phyloP scores from a whole-genome alignment of 352 stramenopile genomes.

The Poterioochromonas sp. region DNA sequence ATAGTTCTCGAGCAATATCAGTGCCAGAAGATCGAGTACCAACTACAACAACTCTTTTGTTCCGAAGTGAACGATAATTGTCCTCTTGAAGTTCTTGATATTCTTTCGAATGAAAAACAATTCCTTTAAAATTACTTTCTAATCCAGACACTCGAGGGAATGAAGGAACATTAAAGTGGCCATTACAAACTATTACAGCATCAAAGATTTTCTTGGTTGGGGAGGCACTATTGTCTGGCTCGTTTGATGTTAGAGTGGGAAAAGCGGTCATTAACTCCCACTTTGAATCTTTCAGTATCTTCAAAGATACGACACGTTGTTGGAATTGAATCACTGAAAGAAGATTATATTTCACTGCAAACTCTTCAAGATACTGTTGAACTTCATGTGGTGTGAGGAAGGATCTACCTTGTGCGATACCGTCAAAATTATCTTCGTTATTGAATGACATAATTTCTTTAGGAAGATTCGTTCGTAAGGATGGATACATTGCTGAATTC shows the following conservation, averaged over 20 bases:
- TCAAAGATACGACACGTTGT: conserved; percentile 25
- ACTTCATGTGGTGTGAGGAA: conserved; percentile 46
- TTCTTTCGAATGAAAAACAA: conserved; percentile 42
- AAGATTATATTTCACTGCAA: conserved; percentile 42
- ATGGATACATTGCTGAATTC: conserved; percentile 43
- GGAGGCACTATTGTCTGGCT: too few species aligned
- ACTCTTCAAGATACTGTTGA: conserved; percentile 46
- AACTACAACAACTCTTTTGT: conserved; percentile 47
- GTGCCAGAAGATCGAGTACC: conserved; percentile 46
- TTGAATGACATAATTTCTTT: conserved; percentile 50
- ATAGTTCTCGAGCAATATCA: conserved; percentile 50
- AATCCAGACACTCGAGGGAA: conserved; percentile 35
- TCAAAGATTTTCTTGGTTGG: too few species aligned
- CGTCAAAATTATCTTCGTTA: conserved; percentile 43
- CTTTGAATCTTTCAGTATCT: not conserved
- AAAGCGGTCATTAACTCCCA: conserved; percentile 10
- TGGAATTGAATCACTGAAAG: conserved; percentile 39
- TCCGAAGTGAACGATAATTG: conserved; percentile 38
- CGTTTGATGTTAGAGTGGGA: conserved; percentile 3
- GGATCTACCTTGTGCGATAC: not conserved
- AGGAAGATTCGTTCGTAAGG: conserved; percentile 50
- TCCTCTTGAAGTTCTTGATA: conserved; percentile 40
- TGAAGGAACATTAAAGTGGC: conserved; percentile 47
- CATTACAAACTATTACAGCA: conserved; percentile 49
- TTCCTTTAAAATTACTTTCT: conserved; percentile 39